Conservation (phyloP, 2,329 filamentous ascomycete species). For the Talaromyces sp. region DNA sequence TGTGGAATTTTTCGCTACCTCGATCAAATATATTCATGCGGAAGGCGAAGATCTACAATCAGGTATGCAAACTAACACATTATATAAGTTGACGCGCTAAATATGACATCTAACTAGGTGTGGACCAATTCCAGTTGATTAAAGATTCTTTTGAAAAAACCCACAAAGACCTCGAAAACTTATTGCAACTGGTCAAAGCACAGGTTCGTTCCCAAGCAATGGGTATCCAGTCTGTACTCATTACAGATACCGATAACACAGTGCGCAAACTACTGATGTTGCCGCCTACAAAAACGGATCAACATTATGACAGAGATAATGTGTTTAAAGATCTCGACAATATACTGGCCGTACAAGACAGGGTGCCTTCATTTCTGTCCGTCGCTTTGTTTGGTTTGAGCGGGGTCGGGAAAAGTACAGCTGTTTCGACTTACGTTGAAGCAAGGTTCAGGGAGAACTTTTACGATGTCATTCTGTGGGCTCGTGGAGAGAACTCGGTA, state of each 20-base stretch:
- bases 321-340: neutral
- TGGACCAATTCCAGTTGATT: neutral
- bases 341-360: neutral
- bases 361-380: neutral
- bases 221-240: too few species aligned
- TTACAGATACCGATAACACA: too few species aligned
- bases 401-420: neutral
- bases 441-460: neutral
- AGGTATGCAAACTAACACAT: neutral
- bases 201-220: too few species aligned
- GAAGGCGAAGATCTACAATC: neutral
- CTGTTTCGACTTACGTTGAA: neutral
- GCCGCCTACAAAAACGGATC: neutral
- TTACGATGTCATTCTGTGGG: neutral
- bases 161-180: neutral
- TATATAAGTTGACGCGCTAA: neutral
- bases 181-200: neutral
- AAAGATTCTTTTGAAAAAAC: neutral
- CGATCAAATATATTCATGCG: neutral
- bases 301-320: neutral
- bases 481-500: neutral
- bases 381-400: neutral
- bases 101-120: neutral
- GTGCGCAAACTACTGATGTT: neutral
- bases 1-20: neutral